Evolutionary conservation across 1,284 basidiomycete species (phyloP), one percentile per base, ranked within the genome.

Genomic region (Neotropicomus parvogracilis): DNA sequence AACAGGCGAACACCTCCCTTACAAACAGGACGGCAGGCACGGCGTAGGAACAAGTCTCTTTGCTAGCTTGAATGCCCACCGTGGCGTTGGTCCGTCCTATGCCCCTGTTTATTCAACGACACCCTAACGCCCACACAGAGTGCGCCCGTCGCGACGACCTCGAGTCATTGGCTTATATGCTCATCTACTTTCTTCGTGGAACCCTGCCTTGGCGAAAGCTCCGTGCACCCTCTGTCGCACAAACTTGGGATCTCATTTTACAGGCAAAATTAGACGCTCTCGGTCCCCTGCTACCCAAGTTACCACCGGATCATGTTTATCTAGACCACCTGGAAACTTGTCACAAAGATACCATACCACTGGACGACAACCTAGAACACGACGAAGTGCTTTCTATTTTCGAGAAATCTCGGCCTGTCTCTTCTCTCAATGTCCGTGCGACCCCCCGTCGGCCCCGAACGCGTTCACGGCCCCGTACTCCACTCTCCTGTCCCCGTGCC

Each of bases 11-110:
- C 95, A 97, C 70, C 90, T 97, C 55, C 88, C 91, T 4, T 97
- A 94, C 76, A 80, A 85, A 59, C 91, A 94, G 68, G 90, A 94
- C 67, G 63, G 89, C 60, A 88, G 89, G 67, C 84, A 87, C 50
- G 85, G 85, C 45, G 95, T 95, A 34, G 95, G 95, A 46, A 97
- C 95, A 1, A 91, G 91, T 20, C 79, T 95, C 21, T 98, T 97
- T 72, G 95, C 95, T 11, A 89, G 90, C 38, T 87, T 98, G 68
- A 95, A 93, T 72, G 95, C 95, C 6, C 95, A 98, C 67, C 76
- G 91, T 42, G 95, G 95, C 55, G 82, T 94, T 48, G 91, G 85
- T 85, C 44, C 50, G 78, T 72, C 11, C 27, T 13, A 43, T 17
- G 14, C 37, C 19, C 28, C 38, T 31, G 41, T n/a, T 24, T 39